These are phyloP conservation scores for Sugiyamaella valdiviana DNA, from an alignment of 805 yeast species.

Conservation along the genomic window DNA sequence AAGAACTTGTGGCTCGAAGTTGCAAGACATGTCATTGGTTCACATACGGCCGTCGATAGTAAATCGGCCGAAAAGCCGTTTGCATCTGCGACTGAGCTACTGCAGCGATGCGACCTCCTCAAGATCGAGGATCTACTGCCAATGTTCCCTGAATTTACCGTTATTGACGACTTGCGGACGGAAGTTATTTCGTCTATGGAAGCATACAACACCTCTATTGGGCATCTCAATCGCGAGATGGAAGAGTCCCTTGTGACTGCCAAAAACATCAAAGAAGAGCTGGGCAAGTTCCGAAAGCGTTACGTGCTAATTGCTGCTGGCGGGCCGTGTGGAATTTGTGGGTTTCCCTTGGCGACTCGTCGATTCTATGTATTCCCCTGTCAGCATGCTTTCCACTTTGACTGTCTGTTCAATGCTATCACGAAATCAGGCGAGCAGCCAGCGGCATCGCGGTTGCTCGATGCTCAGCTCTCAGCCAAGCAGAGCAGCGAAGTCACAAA, in stretches of 20 bases:
- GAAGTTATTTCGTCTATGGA: slow-evolving; percentile 79
- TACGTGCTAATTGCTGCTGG: slow-evolving; percentile 74
- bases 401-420: slow-evolving; percentile 66
- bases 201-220: slow-evolving; percentile 59
- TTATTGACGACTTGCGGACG: slow-evolving; percentile 75
- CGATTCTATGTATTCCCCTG: slow-evolving; percentile 84
- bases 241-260: slow-evolving; percentile 58
- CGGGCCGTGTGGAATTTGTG: slow-evolving; percentile 70
- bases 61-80: slow-evolving; percentile 22
- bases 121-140: slow-evolving; percentile 79
- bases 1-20: slow-evolving; percentile 72
- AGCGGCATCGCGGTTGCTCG: slow-evolving; percentile 55
- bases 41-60: slow-evolving; percentile 10
- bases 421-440: slow-evolving; percentile 60
- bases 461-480: slow-evolving; percentile 36
- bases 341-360: slow-evolving; percentile 60
- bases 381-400: slow-evolving; percentile 82
- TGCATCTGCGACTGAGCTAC: slow-evolving; percentile 26
- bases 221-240: slow-evolving; percentile 66
- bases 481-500: slow-evolving; percentile 15
- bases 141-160: slow-evolving; percentile 73
- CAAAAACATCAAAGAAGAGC: slow-evolving; percentile 53
- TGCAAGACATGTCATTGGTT: slow-evolving; percentile 41
- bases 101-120: slow-evolving; percentile 29
- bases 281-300: slow-evolving; percentile 43